Evolutionary conservation across 148 eudicot species (phyloP).

Genomic region (Silene uniflora): DNA sequence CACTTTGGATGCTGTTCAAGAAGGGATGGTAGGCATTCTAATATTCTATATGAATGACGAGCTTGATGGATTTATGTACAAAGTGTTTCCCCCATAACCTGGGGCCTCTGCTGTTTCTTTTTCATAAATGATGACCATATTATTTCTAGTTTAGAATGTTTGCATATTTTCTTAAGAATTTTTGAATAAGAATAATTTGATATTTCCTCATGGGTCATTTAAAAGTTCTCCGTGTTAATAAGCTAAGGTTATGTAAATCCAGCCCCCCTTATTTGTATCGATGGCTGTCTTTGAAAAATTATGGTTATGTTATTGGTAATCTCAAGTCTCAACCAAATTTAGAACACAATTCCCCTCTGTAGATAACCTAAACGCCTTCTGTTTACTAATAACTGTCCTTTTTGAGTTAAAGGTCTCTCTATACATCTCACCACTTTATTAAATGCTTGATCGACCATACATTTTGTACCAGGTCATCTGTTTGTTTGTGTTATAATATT

Average conservation of each 20-base stretch:
- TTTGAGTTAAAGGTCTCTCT: not conserved
- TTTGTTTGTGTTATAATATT: constrained; percentile 36
- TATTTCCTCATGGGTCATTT: not conserved
- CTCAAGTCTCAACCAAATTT: not conserved
- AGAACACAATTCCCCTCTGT: not conserved
- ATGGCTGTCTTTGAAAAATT: not conserved
- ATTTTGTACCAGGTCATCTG: constrained; percentile 23
- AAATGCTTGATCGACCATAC: not conserved
- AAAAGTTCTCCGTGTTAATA: not conserved
- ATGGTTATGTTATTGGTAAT: not conserved
- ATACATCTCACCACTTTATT: not conserved
- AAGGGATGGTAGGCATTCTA: constrained; percentile 78
- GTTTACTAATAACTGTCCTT: not conserved
- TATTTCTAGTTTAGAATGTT: not conserved
- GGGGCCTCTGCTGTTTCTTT: not conserved
- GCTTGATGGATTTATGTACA: not conserved
- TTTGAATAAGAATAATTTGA: not conserved
- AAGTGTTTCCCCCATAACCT: not conserved
- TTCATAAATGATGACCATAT: not conserved
- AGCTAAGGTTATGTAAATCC: not conserved
- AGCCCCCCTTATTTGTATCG: not conserved
- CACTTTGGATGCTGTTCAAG: constrained; percentile 75
- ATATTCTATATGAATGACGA: constrained; percentile 2
- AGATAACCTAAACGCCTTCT: not conserved
- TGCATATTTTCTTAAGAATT: not conserved